phyloP scores from a whole-genome alignment of 129 eudicot species.

The Chrysanthemum makinoi region DNA sequence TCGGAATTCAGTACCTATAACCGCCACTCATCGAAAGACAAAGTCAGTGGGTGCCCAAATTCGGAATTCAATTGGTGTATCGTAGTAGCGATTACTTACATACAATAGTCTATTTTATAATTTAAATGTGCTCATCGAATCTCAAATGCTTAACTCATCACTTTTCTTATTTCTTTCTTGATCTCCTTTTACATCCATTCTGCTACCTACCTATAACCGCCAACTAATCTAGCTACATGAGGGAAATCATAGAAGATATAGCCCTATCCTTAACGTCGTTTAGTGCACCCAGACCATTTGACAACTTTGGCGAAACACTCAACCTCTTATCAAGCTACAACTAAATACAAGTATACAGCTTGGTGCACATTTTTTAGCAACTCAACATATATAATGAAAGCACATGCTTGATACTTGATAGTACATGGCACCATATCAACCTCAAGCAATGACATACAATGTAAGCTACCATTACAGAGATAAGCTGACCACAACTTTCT shows the following conservation, averaged over 20 bases:
- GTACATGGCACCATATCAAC: conserved; percentile 1
- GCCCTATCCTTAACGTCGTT: background rate
- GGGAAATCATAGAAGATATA: background rate
- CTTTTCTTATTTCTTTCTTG: conserved; percentile 8
- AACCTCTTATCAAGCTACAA: conserved; percentile 13
- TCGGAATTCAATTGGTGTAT: background rate
- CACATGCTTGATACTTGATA: background rate
- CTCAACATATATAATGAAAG: background rate
- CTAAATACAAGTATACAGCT: background rate
- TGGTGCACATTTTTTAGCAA: background rate
- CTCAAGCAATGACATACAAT: background rate
- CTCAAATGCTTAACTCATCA: too few relatives aligned
- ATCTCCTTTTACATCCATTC: background rate
- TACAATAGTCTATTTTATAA: background rate
- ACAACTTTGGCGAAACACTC: conserved; percentile 21
- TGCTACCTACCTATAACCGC: background rate
- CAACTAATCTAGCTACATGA: conserved; percentile 6
- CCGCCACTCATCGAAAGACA: too few relatives aligned
- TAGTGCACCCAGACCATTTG: conserved; percentile 15
- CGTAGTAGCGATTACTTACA: conserved; percentile 1
- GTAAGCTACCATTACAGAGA: background rate
- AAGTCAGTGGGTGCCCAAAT: too few relatives aligned
- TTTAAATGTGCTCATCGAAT: background rate
- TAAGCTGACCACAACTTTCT: conserved; percentile 6
- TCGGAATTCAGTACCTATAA: conserved; percentile 9